Base-by-base conservation (phyloP, 768 basidiomycete genomes). In the Suillus cothurnatus region DNA sequence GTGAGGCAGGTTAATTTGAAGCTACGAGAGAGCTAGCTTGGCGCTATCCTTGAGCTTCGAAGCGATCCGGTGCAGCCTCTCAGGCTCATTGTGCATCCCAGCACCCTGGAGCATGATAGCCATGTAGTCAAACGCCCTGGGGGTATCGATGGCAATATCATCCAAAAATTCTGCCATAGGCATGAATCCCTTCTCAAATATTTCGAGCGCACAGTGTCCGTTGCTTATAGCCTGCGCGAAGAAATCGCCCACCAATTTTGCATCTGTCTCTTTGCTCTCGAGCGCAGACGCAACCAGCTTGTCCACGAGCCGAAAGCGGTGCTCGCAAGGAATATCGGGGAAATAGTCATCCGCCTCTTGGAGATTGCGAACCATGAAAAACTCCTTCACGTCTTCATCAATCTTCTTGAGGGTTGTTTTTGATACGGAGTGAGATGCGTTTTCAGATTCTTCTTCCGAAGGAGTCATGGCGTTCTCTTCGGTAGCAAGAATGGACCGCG, bases 321-420 rank as follows among this genome's bases (percentile, higher is more conserved):
- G 84, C 64, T 83, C 82, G 31, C 83, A 76, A 7, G 94, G 89
- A 32, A 98, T 82, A 23, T 81, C 84, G 59, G 85, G 82, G 79
- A 97, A 95, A 81, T 95, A 96, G 31, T 85, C 85, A 69, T 94
- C 94, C 15, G 93, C 95, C 76, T 97, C 96, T 39, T 90, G 89
- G 64, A 97, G 75, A 72, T 89, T 91, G 69, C 93, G 90, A 70
- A 93, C 87, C 68, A 82, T 86, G 77, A 90, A 95, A 81, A 94
- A 92, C 81, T 98, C 94, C 78, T 93, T 94, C 63, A 81, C 79
- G 70, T 96, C 93, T 70, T 94, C 90, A 17, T 81, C 83, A 70
- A 97, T 90, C 82, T 90, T 92, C 77, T 84, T 82, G 43, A 88
- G 91, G 21, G 88, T 87, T 1, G 79, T 86, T 70, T 88, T 89